Evolutionary conservation across 768 basidiomycete species (phyloP), one percentile per base, ranked within the genome.

Genomic region (Pleurotus djamor): DNA sequence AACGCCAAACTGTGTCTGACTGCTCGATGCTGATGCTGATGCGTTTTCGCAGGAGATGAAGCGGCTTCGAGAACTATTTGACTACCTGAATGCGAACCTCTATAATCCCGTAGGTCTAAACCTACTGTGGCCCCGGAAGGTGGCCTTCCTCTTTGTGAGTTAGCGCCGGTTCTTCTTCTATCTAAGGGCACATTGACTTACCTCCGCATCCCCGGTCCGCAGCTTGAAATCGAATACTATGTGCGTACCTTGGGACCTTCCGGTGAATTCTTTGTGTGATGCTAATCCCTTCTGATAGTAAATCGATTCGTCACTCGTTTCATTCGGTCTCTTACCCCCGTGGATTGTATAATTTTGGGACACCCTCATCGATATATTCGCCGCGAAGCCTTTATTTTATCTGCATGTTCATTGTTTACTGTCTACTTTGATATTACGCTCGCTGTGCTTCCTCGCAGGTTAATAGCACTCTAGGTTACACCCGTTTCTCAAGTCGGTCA

Each of bases 151-250:
- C 65, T 99, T 91, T 74, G 96, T 98, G 70, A 73, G 96, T 89
- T 50, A 28, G 32, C 41, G 45, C 45, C 61, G 37, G 36, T 55
- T 48, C 57, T 4, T 59, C n/a, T 28, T 28, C 21, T 28, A 28
- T 28, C 21, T 63, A 52, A 21, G 48, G 17, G 14, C 34, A 36
- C 61, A 21, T 59, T 21, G 54, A 52, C 62, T 60, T 61, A 60
- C 55, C 33, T 52, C 49, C 57, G 54, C 60, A 5, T 12, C 9
- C 1, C 13, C 55, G 41, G 5, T 8, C 34, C 48, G 48, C 66
- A 98, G 96, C 81, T 98, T 66, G 96, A 98, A 77, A 92, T 98
- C 60, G 96, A 98, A 67, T 95, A 94, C 75, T 95, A 94, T 73
- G 90, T 92, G 57, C 76, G 90, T 83, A 10, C 45, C 62, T 55